Conservation (phyloP, 495 filamentous ascomycete species). For the Staphylotrichum longicolle region DNA sequence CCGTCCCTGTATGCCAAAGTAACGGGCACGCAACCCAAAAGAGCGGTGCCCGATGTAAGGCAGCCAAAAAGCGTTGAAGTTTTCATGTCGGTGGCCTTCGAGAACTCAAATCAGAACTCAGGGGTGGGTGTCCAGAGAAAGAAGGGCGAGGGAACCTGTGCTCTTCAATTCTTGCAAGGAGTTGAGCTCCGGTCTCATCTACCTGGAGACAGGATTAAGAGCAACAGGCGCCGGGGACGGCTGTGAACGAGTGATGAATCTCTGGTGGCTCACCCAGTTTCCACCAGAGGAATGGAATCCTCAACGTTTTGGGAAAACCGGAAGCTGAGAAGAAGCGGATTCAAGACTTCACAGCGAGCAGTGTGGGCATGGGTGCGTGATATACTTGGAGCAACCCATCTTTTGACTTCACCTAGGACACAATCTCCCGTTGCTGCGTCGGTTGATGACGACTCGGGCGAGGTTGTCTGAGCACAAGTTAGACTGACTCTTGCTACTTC, state of each 20-base stretch:
- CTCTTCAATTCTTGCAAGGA: background rate
- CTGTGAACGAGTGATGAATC: constrained; percentile 5
- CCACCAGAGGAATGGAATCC: background rate
- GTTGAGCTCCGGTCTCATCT: background rate
- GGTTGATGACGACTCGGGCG: constrained; percentile 1
- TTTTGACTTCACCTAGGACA: background rate
- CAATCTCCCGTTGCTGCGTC: constrained; percentile 18
- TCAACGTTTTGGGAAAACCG: background rate
- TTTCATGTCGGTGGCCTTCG: constrained; percentile 39
- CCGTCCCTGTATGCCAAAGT: constrained; percentile 30
- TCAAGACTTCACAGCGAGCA: constrained; percentile 11
- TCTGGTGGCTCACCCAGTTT: background rate
- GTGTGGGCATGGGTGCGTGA: no score
- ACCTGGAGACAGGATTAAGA: constrained; percentile 1
- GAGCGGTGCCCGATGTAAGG: constrained; percentile 36
- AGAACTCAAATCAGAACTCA: background rate
- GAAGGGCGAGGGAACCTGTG: background rate
- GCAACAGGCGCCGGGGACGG: background rate
- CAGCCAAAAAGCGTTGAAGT: constrained; percentile 30
- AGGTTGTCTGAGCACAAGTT: background rate
- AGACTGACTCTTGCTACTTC: background rate
- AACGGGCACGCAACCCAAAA: constrained; percentile 34
- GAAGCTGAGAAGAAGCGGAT: background rate
- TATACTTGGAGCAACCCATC: background rate
- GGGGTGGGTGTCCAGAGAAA: background rate